phyloP scores from a whole-genome alignment of 768 basidiomycete genomes.

The Rhodotorula diobovata region DNA sequence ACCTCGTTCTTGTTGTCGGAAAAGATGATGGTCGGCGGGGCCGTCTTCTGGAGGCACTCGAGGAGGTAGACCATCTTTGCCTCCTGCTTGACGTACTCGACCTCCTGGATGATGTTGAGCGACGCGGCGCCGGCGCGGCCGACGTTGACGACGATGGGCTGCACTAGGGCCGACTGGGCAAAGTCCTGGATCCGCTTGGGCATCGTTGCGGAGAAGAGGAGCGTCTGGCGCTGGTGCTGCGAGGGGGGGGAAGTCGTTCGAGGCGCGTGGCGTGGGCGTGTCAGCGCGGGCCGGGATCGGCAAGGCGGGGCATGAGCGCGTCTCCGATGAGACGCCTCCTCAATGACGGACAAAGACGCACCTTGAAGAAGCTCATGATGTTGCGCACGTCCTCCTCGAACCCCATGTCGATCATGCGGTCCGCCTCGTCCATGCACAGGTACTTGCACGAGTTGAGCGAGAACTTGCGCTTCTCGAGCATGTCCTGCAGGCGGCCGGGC shows the following conservation, averaged over 20 bases:
- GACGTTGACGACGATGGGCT: constrained; percentile 91
- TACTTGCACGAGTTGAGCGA: constrained; percentile 88
- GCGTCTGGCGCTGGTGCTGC: constrained; percentile 89
- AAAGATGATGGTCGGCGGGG: constrained; percentile 95
- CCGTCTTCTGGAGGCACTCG: constrained; percentile 95
- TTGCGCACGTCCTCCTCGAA: constrained; percentile 98
- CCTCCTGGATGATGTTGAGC: constrained; percentile 85
- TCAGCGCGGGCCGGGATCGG: no score
- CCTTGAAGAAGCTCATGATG: constrained; percentile 99
- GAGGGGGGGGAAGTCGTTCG: constrained; percentile 1
- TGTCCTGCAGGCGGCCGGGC: constrained; percentile 92
- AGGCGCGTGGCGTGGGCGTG: no score
- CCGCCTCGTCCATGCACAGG: constrained; percentile 98
- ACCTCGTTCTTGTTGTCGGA: constrained; percentile 99
- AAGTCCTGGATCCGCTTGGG: constrained; percentile 98
- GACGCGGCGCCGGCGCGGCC: constrained; percentile 97
- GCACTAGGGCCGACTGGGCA: constrained; percentile 90
- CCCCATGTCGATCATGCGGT: constrained; percentile 97
- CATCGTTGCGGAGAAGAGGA: constrained; percentile 98
- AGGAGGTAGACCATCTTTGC: constrained; percentile 99
- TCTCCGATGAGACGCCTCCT: no score
- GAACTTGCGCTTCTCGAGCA: constrained; percentile 92
- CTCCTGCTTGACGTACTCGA: constrained; percentile 99
- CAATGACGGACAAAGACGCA: no score
- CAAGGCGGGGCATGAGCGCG: no score